Percentiles rank a stretch among this genome's conserved stretches.
Conservation (phyloP, 1,139 yeast species). For the Blastobotrys capitulatus region DNA sequence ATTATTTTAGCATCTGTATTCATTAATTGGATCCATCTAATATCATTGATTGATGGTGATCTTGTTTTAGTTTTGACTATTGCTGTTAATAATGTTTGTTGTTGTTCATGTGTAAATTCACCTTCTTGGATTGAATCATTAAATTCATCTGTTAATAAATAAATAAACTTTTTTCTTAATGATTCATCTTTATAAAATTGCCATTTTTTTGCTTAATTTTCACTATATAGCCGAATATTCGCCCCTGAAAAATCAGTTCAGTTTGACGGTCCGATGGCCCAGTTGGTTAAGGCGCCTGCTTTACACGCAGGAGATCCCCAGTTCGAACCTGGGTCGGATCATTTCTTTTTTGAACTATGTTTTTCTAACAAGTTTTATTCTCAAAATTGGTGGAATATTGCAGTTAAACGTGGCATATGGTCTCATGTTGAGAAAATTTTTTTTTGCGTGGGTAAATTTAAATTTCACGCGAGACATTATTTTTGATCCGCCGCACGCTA, state of each 20-base stretch:
- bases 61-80: neutral
- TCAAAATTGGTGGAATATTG: too few relatives aligned
- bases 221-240: too few relatives aligned
- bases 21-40: neutral
- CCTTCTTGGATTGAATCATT: neutral
- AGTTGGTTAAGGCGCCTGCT: constrained; percentile 99
- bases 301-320: constrained; percentile 99
- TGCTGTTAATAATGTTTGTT: neutral
- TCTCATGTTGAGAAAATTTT: too few relatives aligned
- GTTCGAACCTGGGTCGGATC: constrained; percentile 99
- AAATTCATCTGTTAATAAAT: neutral
- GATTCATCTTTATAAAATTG: neutral
- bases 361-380: too few relatives aligned
- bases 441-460: too few relatives aligned
- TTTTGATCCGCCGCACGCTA: too few relatives aligned
- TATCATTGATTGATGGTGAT: neutral
- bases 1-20: neutral
- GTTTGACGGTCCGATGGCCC: constrained; percentile 64
- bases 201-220: neutral
- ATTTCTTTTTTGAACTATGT: constrained; percentile 23
- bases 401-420: too few relatives aligned
- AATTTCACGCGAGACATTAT: too few relatives aligned
- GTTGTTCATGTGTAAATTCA: neutral
- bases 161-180: too few relatives aligned
- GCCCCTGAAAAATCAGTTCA: too few relatives aligned